Evolutionary conservation across 1,139 yeast species (phyloP), one percentile per base, ranked within the genome.

Genomic region (Candida neerlandica): DNA sequence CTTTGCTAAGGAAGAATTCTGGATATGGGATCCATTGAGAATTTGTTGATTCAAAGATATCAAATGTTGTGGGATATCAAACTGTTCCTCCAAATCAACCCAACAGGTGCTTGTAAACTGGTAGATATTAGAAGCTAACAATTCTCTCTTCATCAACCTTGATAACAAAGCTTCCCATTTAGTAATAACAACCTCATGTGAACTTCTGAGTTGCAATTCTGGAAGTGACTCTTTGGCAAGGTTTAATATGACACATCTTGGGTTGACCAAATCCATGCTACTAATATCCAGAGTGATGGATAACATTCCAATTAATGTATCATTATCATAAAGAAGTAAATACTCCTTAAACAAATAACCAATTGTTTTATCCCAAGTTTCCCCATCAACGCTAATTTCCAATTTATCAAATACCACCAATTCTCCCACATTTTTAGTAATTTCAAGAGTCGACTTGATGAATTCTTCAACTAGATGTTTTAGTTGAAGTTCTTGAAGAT

Each of bases 101-200:
- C 86, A 80, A 0, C 77, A 78, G 52, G 78, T 82, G 1, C 78
- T 69, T 0, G 87, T 78, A 52, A 81, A 63, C 58, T 80, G 83
- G 41, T 67, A 67, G 26, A 79, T 55, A 7, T 80, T 75, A 1
- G 77, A 54, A 14, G 53, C 49, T 2, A 60, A 48, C 6, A 50
- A 50, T 9, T 53, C 53, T 9, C 49, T 47, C 18, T 51, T 45
- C 40, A 57, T 49, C n/a, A 59, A 45, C 44, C 63, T 58, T 51
- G 60, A 49, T 48, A 71, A 50, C 51, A 61, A 58, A 45, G 66
- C 61, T 49, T 70, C 59, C 80, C 84, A 80, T 58, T 79, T 78
- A 16, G 67, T 59, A 4, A 71, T 60, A 0, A 78, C 60, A 1
- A 77, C 60, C 12, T 78, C 61, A 15, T 64, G 65, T 11, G 58